A percentile compares a stretch with the other conserved stretches of the same genome.
phyloP scores from a whole-genome alignment of 2,329 filamentous ascomycete genomes.

The Teratosphaeria destructans region DNA sequence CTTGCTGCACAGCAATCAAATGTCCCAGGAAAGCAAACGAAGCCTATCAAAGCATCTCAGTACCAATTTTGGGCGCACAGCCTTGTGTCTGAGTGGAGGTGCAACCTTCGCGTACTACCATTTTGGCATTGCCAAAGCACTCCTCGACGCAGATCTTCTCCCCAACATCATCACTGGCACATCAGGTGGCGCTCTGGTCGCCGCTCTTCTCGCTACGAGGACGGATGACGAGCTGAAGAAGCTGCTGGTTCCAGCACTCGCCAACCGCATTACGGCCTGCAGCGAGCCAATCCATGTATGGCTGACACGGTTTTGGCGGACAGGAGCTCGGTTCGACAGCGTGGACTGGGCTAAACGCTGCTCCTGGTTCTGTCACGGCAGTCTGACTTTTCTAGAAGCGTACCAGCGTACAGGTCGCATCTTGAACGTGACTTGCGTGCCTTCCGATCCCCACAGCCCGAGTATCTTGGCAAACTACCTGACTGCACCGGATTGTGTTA shows the following conservation, averaged over 20 bases:
- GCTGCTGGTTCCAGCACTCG: constrained; percentile 77
- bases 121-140: constrained; percentile 80
- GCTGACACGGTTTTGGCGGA: constrained; percentile 78
- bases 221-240: constrained; percentile 84
- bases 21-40: constrained; percentile 65
- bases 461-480: constrained; percentile 92
- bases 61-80: constrained; percentile 85
- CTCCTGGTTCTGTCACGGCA: constrained; percentile 84
- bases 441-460: constrained; percentile 86
- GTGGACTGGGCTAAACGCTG: constrained; percentile 80
- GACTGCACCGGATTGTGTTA: constrained; percentile 90
- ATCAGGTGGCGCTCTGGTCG: constrained; percentile 84
- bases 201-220: constrained; percentile 74
- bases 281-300: constrained; percentile 67
- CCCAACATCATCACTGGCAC: constrained; percentile 95
- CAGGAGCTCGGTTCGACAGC: constrained; percentile 87
- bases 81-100: constrained; percentile 84
- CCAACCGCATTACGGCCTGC: constrained; percentile 74
- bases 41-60: constrained; percentile 77
- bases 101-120: constrained; percentile 96
- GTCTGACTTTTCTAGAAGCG: constrained; percentile 87
- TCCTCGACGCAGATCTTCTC: constrained; percentile 74
- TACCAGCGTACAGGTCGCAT: constrained; percentile 90
- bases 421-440: constrained; percentile 90
- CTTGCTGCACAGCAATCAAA: constrained; percentile 55